Percentiles rank a stretch among this genome's conserved stretches.
Evolutionary conservation across 495 filamentous ascomycete species (phyloP).

Genomic region (Daldinia concentrica): DNA sequence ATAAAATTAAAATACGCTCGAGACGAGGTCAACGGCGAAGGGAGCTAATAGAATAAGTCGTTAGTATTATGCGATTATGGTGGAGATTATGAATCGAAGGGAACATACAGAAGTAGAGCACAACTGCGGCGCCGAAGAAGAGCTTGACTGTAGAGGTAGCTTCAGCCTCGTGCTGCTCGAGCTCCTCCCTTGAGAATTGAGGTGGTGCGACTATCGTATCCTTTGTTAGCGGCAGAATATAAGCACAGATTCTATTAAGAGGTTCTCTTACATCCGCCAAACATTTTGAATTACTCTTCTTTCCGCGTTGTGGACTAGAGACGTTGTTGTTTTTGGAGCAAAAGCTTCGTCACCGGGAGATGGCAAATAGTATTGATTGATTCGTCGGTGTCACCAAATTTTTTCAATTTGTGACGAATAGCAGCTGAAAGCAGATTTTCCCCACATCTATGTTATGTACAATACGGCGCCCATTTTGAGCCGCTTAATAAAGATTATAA

Average conservation of each 20-base stretch:
- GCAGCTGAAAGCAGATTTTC: slow-evolving; percentile 25
- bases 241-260: neutral
- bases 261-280: slow-evolving; percentile 54
- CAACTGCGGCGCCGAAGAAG: slow-evolving; percentile 67
- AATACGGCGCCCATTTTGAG: slow-evolving; percentile 28
- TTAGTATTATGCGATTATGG: slow-evolving; percentile 5
- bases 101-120: slow-evolving; percentile 85
- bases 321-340: slow-evolving; percentile 10
- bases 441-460: slow-evolving; percentile 6
- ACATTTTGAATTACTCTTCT: slow-evolving; percentile 49
- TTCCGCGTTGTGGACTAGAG: neutral
- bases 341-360: neutral
- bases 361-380: slow-evolving; percentile 2
- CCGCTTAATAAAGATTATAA: slow-evolving; percentile 34
- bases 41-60: slow-evolving; percentile 65
- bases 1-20: slow-evolving; percentile 71
- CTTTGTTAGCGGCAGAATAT: slow-evolving; percentile 10
- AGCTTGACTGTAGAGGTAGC: slow-evolving; percentile 72
- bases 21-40: slow-evolving; percentile 81
- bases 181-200: slow-evolving; percentile 60
- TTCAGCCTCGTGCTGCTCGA: slow-evolving; percentile 72
- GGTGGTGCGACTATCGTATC: slow-evolving; percentile 58
- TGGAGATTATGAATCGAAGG: neutral
- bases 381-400: slow-evolving; percentile 13
- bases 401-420: slow-evolving; percentile 29